These are phyloP conservation scores for Psilocybe mexicana DNA, from an alignment of 1,284 basidiomycete genomes.

Conservation along the genomic window DNA sequence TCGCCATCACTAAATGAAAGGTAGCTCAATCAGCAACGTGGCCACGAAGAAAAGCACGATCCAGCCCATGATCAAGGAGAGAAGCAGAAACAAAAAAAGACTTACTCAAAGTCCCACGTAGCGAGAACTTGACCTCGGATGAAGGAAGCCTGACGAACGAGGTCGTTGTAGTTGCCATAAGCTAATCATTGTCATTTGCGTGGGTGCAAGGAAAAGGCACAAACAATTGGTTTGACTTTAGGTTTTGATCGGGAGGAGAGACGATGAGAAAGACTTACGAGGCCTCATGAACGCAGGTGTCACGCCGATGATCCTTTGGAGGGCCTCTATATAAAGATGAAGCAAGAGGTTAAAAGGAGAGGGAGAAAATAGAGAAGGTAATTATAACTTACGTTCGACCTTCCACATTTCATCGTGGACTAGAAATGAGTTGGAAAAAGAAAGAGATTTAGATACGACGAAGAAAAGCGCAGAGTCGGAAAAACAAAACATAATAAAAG, in stretches of 20 bases:
- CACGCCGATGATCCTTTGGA: slow-evolving; percentile 33
- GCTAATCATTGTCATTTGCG: slow-evolving; percentile 22
- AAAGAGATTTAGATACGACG: background rate
- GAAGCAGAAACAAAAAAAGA: background rate
- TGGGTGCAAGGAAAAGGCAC: too few relatives aligned
- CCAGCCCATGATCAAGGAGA: background rate
- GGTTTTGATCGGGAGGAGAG: background rate
- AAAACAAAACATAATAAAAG: background rate
- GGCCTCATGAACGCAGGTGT: slow-evolving; percentile 38
- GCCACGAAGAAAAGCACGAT: background rate
- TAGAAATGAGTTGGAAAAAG: slow-evolving; percentile 1
- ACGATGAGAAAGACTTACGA: slow-evolving; percentile 24
- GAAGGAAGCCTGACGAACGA: slow-evolving; percentile 40
- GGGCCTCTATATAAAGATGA: slow-evolving; percentile 26
- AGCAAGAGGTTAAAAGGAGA: background rate
- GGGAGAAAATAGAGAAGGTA: background rate
- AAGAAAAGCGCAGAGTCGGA: too few relatives aligned
- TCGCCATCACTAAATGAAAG: slow-evolving; percentile 34
- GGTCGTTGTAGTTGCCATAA: slow-evolving; percentile 44
- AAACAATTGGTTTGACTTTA: background rate
- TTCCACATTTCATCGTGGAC: slow-evolving; percentile 33
- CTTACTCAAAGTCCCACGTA: slow-evolving; percentile 43
- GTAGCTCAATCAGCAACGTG: background rate
- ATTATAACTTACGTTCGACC: slow-evolving; percentile 28
- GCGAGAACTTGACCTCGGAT: slow-evolving; percentile 32